Evolutionary conservation across 2,329 filamentous ascomycete genomes (phyloP).

Genomic region (Colletotrichum scovillei): DNA sequence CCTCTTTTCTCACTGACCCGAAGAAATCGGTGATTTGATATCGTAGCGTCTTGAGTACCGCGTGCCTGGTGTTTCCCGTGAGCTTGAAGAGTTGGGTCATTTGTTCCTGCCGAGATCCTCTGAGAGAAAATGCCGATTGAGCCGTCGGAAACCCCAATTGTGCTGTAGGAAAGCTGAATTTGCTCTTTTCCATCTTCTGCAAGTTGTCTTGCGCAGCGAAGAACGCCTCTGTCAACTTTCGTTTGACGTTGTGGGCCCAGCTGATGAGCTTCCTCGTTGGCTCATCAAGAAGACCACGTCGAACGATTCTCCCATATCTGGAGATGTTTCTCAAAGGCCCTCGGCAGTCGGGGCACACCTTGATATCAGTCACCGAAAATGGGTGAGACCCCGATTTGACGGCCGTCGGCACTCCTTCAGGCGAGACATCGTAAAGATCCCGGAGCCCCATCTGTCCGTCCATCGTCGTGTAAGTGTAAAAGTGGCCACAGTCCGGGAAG

Average conservation of each 20-base stretch:
- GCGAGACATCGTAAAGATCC: constrained; percentile 58
- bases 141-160: not conserved
- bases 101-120: not conserved
- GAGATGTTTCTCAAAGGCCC: constrained; percentile 66
- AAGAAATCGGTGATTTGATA: constrained; percentile 36
- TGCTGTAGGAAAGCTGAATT: not conserved
- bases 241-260: constrained; percentile 54
- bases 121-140: not conserved
- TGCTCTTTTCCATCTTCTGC: not conserved
- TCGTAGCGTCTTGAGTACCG: constrained; percentile 20
- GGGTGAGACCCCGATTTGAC: constrained; percentile 53
- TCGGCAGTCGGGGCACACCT: constrained; percentile 70
- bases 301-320: constrained; percentile 72
- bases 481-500: constrained; percentile 72
- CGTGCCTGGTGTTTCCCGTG: not conserved
- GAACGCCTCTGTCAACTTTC: constrained; percentile 51
- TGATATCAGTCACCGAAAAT: constrained; percentile 61
- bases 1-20: constrained; percentile 51
- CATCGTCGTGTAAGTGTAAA: constrained; percentile 69
- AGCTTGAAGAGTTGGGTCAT: not conserved
- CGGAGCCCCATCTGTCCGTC: constrained; percentile 70
- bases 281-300: constrained; percentile 70
- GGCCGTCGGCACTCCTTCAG: constrained; percentile 45
- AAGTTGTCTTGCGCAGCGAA: constrained; percentile 36
- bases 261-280: constrained; percentile 73